phyloP scores from a whole-genome alignment of 371 early-diverging fungal genomes.

The Mortierella sp. region DNA sequence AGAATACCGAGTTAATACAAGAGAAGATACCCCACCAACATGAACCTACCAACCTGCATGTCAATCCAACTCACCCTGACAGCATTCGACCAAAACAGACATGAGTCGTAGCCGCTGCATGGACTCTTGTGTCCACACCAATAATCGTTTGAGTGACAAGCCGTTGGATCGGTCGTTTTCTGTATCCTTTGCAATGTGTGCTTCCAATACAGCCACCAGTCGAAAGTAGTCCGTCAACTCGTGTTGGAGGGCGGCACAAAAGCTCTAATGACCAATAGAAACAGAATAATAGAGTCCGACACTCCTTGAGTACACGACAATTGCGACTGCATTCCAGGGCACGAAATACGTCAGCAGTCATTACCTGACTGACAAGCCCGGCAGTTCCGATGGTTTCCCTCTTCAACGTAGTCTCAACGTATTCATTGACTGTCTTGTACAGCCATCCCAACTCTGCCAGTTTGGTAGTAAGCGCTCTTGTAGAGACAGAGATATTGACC shows the following conservation, averaged over 20 bases:
- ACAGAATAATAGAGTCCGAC: no score
- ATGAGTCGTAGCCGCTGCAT: slow-evolving; percentile 78
- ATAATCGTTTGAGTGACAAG: slow-evolving; percentile 84
- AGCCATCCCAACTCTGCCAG: slow-evolving; percentile 80
- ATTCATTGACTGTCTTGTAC: slow-evolving; percentile 66
- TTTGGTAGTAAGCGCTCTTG: slow-evolving; percentile 64
- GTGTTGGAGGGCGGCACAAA: slow-evolving; percentile 81
- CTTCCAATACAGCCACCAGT: slow-evolving; percentile 87
- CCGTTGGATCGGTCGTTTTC: slow-evolving; percentile 52
- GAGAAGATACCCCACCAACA: no score
- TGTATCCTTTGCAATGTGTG: slow-evolving; percentile 69
- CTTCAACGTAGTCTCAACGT: slow-evolving; percentile 57
- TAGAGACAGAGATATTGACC: slow-evolving; percentile 65
- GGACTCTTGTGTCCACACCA: slow-evolving; percentile 89
- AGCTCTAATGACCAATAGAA: slow-evolving; percentile 72
- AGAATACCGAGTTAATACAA: no score
- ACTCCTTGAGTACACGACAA: no score
- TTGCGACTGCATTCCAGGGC: no score
- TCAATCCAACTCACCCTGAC: slow-evolving; percentile 50
- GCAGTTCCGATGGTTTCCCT: slow-evolving; percentile 43
- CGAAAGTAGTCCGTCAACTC: slow-evolving; percentile 86
- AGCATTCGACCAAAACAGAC: slow-evolving; percentile 70
- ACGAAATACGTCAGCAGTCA: not conserved
- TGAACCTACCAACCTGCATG: not conserved
- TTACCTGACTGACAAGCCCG: slow-evolving; percentile 75